A percentile compares a stretch with the other conserved stretches of the same genome.
Conservation (phyloP, 2,329 filamentous ascomycete species). For the Ceratocystis papillata region DNA sequence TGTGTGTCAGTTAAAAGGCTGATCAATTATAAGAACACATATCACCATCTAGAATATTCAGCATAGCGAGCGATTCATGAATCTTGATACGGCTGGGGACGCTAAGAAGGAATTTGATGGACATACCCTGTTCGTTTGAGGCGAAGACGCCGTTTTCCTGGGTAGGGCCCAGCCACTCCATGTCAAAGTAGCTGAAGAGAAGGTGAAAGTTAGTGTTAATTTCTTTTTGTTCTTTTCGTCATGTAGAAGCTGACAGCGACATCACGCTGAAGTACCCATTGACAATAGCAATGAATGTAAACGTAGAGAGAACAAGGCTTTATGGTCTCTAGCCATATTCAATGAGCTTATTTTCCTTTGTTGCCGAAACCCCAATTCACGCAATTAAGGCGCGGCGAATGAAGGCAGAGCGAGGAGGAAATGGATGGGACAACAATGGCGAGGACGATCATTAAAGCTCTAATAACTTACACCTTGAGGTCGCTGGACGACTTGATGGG, state of each 20-base stretch:
- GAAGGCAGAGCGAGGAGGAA: too few species aligned
- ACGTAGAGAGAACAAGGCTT: too few species aligned
- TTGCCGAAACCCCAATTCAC: too few species aligned
- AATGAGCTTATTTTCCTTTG: too few species aligned
- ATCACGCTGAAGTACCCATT: too few species aligned
- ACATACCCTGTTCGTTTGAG: slow-evolving; percentile 49
- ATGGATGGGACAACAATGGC: too few species aligned
- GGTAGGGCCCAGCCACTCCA: slow-evolving; percentile 61
- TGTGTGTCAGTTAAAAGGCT: slow-evolving; percentile 10
- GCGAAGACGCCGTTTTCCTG: slow-evolving; percentile 51
- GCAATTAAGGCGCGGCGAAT: too few species aligned
- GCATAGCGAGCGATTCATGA: not conserved
- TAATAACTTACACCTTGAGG: slow-evolving; percentile 52
- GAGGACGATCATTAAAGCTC: not conserved
- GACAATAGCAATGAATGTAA: too few species aligned
- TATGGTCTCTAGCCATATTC: too few species aligned
- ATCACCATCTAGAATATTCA: too few species aligned
- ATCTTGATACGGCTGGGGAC: not conserved
- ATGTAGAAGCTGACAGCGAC: not conserved
- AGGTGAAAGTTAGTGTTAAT: not conserved
- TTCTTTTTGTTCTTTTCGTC: not conserved
- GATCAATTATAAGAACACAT: not conserved
- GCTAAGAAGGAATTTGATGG: slow-evolving; percentile 21
- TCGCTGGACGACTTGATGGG: slow-evolving; percentile 51
- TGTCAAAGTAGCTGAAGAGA: slow-evolving; percentile 54